Conservation (phyloP, 176 grass and related monocot genomes). For the Rhynchospora tenuis region DNA sequence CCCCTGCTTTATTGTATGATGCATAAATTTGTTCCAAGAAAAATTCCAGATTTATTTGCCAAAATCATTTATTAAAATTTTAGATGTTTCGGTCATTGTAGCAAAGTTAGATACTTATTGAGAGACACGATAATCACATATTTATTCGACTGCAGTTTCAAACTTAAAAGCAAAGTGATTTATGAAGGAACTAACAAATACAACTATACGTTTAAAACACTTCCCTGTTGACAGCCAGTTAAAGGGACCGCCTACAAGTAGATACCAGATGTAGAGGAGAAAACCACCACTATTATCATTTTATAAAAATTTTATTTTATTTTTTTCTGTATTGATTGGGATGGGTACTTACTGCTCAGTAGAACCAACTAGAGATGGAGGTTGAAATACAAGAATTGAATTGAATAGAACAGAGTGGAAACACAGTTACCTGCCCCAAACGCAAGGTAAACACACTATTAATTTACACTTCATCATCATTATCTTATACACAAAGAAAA, state of each 20-base stretch:
- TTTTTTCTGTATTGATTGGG: neutral
- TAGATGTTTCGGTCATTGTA: neutral
- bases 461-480: neutral
- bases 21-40: neutral
- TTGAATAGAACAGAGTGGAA: neutral
- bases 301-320: neutral
- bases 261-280: neutral
- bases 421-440: neutral
- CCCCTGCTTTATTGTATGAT: too few relatives aligned
- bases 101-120: neutral
- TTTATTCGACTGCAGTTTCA: neutral
- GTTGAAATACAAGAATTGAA: neutral
- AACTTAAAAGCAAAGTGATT: neutral
- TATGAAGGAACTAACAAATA: neutral
- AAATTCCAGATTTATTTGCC: neutral
- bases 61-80: neutral
- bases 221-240: neutral
- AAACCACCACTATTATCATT: neutral
- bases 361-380: neutral
- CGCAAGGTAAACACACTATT: neutral
- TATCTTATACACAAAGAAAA: neutral
- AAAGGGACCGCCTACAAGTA: neutral
- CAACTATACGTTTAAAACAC: neutral
- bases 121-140: neutral
- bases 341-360: neutral